Conservation (phyloP, 371 early-diverging fungal genomes). For the Synchytrium microbalum region DNA sequence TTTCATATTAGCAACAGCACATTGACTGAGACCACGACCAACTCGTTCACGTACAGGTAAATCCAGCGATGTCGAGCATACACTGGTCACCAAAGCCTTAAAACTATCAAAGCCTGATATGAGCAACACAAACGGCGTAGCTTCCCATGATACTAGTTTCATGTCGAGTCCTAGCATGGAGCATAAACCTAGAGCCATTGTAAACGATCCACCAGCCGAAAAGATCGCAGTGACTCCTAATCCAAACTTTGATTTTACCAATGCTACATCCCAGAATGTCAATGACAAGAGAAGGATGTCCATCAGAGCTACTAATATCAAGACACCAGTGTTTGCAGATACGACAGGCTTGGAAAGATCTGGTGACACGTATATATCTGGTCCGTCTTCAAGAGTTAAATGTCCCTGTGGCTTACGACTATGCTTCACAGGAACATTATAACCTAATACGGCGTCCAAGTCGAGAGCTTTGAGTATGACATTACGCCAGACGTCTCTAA, state of each 20-base stretch:
- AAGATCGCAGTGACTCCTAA: slow-evolving; percentile 55
- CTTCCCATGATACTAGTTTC: slow-evolving; percentile 51
- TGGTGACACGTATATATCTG: too few species aligned
- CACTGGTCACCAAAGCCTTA: slow-evolving; percentile 57
- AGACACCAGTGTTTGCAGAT: too few species aligned
- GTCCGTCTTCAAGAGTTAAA: too few species aligned
- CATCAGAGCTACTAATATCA: too few species aligned
- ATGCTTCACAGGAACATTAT: too few species aligned
- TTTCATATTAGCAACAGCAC: too few species aligned
- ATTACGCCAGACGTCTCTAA: too few species aligned
- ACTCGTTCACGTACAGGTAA: slow-evolving; percentile 60
- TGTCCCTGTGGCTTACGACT: too few species aligned
- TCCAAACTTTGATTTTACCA: slow-evolving; percentile 64
- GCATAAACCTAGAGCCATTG: slow-evolving; percentile 49
- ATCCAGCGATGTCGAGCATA: slow-evolving; percentile 57
- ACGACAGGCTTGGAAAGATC: too few species aligned
- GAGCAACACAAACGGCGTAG: slow-evolving; percentile 55
- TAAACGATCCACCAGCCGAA: slow-evolving; percentile 42
- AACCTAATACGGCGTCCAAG: too few species aligned
- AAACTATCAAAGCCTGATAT: slow-evolving; percentile 65
- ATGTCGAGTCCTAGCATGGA: slow-evolving; percentile 40
- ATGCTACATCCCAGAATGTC: slow-evolving; percentile 51
- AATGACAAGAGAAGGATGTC: slow-evolving; percentile 49
- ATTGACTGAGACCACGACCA: slow-evolving; percentile 54
- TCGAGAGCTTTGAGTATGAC: too few species aligned